Percentiles rank a stretch among this genome's conserved stretches.
These are phyloP conservation scores for Lactifluus pinguis DNA, from an alignment of 768 basidiomycete species.

Conservation along the genomic window DNA sequence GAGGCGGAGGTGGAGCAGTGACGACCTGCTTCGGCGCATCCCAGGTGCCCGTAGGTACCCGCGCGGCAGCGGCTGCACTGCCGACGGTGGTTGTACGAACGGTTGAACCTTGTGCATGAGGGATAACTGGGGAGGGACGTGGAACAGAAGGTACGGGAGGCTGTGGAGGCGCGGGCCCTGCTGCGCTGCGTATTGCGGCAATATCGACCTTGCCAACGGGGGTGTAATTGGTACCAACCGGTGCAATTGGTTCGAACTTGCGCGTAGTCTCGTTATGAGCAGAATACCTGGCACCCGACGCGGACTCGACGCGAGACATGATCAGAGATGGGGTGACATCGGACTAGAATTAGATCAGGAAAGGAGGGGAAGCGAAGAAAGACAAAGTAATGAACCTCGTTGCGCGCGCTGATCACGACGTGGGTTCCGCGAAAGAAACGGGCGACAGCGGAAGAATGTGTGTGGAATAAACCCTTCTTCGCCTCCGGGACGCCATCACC, in stretches of 20 bases:
- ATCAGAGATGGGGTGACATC: constrained; percentile 77
- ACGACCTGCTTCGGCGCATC: constrained; percentile 36
- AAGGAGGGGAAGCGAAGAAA: background rate
- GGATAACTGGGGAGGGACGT: constrained; percentile 33
- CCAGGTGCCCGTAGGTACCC: constrained; percentile 51
- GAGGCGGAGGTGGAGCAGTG: constrained; percentile 26
- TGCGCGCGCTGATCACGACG: constrained; percentile 78
- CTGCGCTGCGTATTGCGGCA: constrained; percentile 34
- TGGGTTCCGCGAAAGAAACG: constrained; percentile 77
- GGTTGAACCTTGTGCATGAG: constrained; percentile 22
- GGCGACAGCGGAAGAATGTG: constrained; percentile 73
- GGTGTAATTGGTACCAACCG: constrained; percentile 68
- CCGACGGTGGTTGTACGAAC: constrained; percentile 20
- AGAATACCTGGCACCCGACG: constrained; percentile 87
- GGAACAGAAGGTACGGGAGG: constrained; percentile 27
- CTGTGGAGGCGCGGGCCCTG: constrained; percentile 16
- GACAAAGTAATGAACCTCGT: constrained; percentile 47
- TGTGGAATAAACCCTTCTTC: constrained; percentile 89
- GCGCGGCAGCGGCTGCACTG: constrained; percentile 29
- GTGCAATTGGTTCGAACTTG: constrained; percentile 69
- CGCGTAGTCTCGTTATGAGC: constrained; percentile 70
- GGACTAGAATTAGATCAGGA: constrained; percentile 33
- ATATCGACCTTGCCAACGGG: constrained; percentile 74
- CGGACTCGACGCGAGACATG: constrained; percentile 79
- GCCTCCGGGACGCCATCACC: constrained; percentile 92